These are phyloP conservation scores for Sequoia sempervirens DNA, from an alignment of 75 land plant species.

Conservation along the genomic window DNA sequence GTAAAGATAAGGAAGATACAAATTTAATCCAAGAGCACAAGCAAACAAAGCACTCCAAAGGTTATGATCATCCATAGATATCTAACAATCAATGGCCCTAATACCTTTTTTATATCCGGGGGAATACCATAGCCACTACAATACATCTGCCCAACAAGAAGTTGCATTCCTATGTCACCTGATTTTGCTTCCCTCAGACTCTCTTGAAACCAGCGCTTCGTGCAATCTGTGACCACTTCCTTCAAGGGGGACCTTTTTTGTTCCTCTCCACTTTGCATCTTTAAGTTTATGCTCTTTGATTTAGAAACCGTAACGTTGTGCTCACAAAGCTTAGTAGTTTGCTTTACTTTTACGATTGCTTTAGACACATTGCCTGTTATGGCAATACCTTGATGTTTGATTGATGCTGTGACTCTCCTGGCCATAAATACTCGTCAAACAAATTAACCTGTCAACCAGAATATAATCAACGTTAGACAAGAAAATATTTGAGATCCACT, in stretches of 20 bases:
- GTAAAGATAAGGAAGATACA: neutral
- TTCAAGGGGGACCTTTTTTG: slow-evolving; percentile 33
- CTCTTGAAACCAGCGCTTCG: slow-evolving; percentile 74
- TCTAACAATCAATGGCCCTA: neutral
- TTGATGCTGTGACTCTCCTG: neutral
- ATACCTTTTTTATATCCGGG: slow-evolving; percentile 60
- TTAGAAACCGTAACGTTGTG: neutral
- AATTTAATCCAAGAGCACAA: neutral
- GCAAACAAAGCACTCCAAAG: slow-evolving; percentile 1
- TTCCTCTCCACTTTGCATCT: slow-evolving; percentile 5
- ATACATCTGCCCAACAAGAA: slow-evolving; percentile 86
- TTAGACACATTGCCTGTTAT: neutral
- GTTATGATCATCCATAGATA: neutral
- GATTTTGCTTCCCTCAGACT: slow-evolving; percentile 67
- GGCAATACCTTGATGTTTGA: slow-evolving; percentile 7
- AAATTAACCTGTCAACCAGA: slow-evolving; percentile 3
- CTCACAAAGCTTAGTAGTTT: slow-evolving; percentile 1
- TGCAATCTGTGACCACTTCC: slow-evolving; percentile 75
- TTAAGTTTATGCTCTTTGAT: neutral
- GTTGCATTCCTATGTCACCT: slow-evolving; percentile 74
- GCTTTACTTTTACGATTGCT: slow-evolving; percentile 8
- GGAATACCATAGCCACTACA: slow-evolving; percentile 77
- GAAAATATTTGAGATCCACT: neutral
- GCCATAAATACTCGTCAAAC: slow-evolving; percentile 1
- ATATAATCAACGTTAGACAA: neutral